phyloP scores from a whole-genome alignment of 1,284 basidiomycete genomes.

The Ceratobasidium sp. region DNA sequence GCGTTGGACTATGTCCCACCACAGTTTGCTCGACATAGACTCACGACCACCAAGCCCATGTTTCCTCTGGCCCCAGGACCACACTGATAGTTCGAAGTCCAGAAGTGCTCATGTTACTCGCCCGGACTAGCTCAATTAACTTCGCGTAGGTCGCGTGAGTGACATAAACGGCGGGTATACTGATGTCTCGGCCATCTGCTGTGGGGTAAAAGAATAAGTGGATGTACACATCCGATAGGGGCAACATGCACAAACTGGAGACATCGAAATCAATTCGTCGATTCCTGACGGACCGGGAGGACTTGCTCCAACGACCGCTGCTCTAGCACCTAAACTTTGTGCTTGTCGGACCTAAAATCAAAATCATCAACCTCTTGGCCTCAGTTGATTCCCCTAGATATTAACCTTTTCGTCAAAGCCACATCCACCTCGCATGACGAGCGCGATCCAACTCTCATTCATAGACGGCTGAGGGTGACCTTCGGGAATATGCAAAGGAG shows the following conservation, averaged over 20 bases:
- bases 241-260: slow-evolving; percentile 47
- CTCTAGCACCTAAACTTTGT: slow-evolving; percentile 57
- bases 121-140: slow-evolving; percentile 45
- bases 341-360: slow-evolving; percentile 54
- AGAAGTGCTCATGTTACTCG: slow-evolving; percentile 47
- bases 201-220: not conserved
- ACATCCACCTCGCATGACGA: slow-evolving; percentile 60
- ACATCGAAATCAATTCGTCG: slow-evolving; percentile 59
- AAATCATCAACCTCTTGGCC: no score
- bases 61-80: slow-evolving; percentile 46
- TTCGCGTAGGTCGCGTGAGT: slow-evolving; percentile 47
- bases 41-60: slow-evolving; percentile 47
- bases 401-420: slow-evolving; percentile 58
- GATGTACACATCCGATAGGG: not conserved
- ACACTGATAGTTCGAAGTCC: slow-evolving; percentile 46
- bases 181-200: slow-evolving; percentile 47
- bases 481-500: slow-evolving; percentile 42
- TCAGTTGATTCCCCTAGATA: no score
- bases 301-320: slow-evolving; percentile 59
- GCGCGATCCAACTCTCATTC: slow-evolving; percentile 54
- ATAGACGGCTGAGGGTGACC: slow-evolving; percentile 28
- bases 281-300: slow-evolving; percentile 38
- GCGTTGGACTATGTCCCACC: slow-evolving; percentile 39
- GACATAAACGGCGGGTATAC: slow-evolving; percentile 48
- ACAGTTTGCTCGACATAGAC: slow-evolving; percentile 21